phyloP scores from a whole-genome alignment of 352 stramenopile genomes.

The Phytophthora syringae region DNA sequence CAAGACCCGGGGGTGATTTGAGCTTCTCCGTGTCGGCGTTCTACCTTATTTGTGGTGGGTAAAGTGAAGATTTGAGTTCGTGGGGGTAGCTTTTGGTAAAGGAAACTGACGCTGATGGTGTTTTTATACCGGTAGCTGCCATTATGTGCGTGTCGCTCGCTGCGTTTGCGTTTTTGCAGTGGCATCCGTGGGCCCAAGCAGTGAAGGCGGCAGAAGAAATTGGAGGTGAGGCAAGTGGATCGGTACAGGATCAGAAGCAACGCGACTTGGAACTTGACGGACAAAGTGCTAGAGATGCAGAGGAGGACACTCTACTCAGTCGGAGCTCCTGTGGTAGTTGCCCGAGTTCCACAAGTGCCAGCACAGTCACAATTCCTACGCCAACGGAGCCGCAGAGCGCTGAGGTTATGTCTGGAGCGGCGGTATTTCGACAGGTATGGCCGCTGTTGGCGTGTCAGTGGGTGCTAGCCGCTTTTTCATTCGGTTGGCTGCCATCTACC shows the following conservation, averaged over 20 bases:
- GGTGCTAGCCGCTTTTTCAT: slow-evolving; percentile 64
- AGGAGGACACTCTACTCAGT: slow-evolving; percentile 41
- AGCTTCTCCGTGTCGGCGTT: slow-evolving; percentile 67
- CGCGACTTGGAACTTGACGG: slow-evolving; percentile 7
- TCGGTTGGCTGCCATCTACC: slow-evolving; percentile 69
- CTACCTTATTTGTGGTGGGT: slow-evolving; percentile 66
- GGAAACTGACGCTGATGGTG: background rate
- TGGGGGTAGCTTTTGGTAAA: background rate
- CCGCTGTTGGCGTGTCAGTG: slow-evolving; percentile 59
- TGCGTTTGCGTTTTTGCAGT: slow-evolving; percentile 65
- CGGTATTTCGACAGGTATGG: slow-evolving; percentile 53
- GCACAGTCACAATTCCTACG: slow-evolving; percentile 15
- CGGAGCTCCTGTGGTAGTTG: slow-evolving; percentile 17
- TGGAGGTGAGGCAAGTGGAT: background rate
- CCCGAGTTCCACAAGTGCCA: slow-evolving; percentile 11
- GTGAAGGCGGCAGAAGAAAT: slow-evolving; percentile 17
- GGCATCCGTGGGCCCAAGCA: slow-evolving; percentile 41
- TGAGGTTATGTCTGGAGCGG: slow-evolving; percentile 20
- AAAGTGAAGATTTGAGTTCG: background rate
- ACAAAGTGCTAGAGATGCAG: slow-evolving; percentile 9
- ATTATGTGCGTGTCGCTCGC: slow-evolving; percentile 63
- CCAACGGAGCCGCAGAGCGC: slow-evolving; percentile 1
- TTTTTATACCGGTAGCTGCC: slow-evolving; percentile 29
- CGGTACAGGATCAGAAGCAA: slow-evolving; percentile 8
- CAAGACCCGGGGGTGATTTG: slow-evolving; percentile 61